Percentiles rank a stretch among this genome's conserved stretches.
Conservation (phyloP, 768 basidiomycete genomes). For the Pleurotus cornucopiae region DNA sequence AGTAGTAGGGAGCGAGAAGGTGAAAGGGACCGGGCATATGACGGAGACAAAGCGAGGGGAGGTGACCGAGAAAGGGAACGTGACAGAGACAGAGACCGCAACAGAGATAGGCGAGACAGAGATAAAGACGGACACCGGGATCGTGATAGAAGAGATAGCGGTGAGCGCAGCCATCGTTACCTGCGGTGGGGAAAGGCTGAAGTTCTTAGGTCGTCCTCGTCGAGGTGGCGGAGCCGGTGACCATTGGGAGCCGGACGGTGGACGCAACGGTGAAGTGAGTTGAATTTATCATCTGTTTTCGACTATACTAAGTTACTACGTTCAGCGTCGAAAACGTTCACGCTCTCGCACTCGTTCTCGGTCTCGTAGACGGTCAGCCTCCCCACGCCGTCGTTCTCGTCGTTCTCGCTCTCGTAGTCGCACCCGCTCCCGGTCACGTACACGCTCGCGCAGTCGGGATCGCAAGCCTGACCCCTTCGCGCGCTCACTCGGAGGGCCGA, state of each 20-base stretch:
- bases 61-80: slow-evolving; percentile 32
- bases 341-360: slow-evolving; percentile 69
- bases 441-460: slow-evolving; percentile 66
- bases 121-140: slow-evolving; percentile 45
- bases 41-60: slow-evolving; percentile 26
- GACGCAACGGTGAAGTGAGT: slow-evolving; percentile 70
- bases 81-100: slow-evolving; percentile 37
- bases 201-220: slow-evolving; percentile 29
- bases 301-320: slow-evolving; percentile 4
- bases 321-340: slow-evolving; percentile 66
- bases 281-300: slow-evolving; percentile 5
- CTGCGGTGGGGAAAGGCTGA: slow-evolving; percentile 2
- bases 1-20: slow-evolving; percentile 41
- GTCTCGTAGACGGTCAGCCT: slow-evolving; percentile 64
- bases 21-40: slow-evolving; percentile 20
- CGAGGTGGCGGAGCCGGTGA: slow-evolving; percentile 47
- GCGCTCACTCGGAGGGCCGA: slow-evolving; percentile 81
- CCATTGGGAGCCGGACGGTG: slow-evolving; percentile 84
- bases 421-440: slow-evolving; percentile 56
- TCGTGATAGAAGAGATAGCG: slow-evolving; percentile 46
- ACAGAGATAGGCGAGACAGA: slow-evolving; percentile 41
- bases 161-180: slow-evolving; percentile 23
- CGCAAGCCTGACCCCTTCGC: slow-evolving; percentile 66
- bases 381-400: slow-evolving; percentile 56
- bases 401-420: slow-evolving; percentile 44